Conservation (phyloP, 495 filamentous ascomycete species). For the Penicillium lagena region DNA sequence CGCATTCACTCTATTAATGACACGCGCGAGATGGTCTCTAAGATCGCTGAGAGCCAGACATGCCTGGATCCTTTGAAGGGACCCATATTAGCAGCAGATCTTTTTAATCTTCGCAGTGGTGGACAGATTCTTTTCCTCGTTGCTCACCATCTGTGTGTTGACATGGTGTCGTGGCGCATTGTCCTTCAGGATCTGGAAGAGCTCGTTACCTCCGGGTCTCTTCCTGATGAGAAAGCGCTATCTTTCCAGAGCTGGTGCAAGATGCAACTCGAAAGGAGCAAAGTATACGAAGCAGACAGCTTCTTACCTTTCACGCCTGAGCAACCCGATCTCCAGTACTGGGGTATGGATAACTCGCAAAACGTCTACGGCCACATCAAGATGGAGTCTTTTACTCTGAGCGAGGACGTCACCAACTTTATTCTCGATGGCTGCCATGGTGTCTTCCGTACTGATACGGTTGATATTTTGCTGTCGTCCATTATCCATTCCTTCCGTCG, state of each 20-base stretch:
- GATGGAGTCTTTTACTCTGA: conserved; percentile 37
- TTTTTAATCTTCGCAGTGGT: conserved; percentile 46
- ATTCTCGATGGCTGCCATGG: conserved; percentile 38
- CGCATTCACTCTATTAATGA: conserved; percentile 21
- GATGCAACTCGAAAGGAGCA: conserved; percentile 35
- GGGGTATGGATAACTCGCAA: conserved; percentile 41
- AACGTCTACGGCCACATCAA: conserved; percentile 47
- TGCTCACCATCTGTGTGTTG: conserved; percentile 64
- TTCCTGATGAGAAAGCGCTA: conserved; percentile 36
- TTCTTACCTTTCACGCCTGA: conserved; percentile 30
- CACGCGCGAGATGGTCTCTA: conserved; percentile 23
- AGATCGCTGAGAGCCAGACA: conserved; percentile 32
- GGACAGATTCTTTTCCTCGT: conserved; percentile 56
- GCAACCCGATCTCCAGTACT: conserved; percentile 35
- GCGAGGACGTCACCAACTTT: conserved; percentile 34
- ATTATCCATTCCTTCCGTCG: conserved; percentile 43
- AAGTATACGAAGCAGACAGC: conserved; percentile 10
- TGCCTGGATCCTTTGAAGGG: conserved; percentile 36
- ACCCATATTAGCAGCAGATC: conserved; percentile 36
- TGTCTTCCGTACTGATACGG: conserved; percentile 41
- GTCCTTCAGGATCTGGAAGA: conserved; percentile 63
- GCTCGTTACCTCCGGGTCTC: conserved; percentile 38
- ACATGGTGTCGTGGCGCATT: conserved; percentile 66
- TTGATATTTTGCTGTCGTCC: conserved; percentile 48
- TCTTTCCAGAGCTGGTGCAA: conserved; percentile 61